Base-by-base conservation (phyloP, 148 eudicot species). In the Camellia japonica region DNA sequence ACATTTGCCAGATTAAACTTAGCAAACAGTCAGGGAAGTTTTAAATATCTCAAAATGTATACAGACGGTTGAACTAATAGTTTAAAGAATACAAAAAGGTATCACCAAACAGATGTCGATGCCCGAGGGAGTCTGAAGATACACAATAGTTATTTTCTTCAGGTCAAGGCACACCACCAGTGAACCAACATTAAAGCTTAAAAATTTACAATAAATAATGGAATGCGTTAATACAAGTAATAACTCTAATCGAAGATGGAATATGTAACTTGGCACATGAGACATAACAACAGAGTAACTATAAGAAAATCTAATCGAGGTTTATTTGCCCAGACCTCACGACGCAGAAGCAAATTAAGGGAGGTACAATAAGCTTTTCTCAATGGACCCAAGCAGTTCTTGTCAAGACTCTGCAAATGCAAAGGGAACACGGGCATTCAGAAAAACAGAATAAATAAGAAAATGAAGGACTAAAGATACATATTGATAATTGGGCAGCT, bases 311-410 rank as follows among this genome's bases (percentile, higher is more conserved):
- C 20, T 65, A 55, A 80, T 18, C 66, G 3, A 74, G 62, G 66
- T 42, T 30, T 64, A 13, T 49, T 47, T 85, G 7, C 63, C 41
- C 93, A 81, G 60, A 93, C 99, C 98, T 95, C 99, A 46, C 97
- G 89, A 30, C 97, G 92, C 38, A 95, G 85, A 83, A 95, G 98
- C 91, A 92, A 84, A 81, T 95, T 95, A 80, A 93, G 93, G 78
- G 99, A 93, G 86, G 83, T 88, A 83, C 98, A 95, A 49, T 95
- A 95, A 51, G 97, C 98, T 88, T 95, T 95, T 83, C 97, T 90
- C 82, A 95, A 82, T 49, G 93, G 86, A 59, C 89, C 89, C 93
- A 95, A 84, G 84, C 95, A 93, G 77, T 84, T 88, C 84, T 84
- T 92, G 74, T 96, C 99, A 77, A 96, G 94, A 84, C 85, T 88